Base-by-base conservation (phyloP, 2,329 filamentous ascomycete species). In the Sporothrix euskadiensis region DNA sequence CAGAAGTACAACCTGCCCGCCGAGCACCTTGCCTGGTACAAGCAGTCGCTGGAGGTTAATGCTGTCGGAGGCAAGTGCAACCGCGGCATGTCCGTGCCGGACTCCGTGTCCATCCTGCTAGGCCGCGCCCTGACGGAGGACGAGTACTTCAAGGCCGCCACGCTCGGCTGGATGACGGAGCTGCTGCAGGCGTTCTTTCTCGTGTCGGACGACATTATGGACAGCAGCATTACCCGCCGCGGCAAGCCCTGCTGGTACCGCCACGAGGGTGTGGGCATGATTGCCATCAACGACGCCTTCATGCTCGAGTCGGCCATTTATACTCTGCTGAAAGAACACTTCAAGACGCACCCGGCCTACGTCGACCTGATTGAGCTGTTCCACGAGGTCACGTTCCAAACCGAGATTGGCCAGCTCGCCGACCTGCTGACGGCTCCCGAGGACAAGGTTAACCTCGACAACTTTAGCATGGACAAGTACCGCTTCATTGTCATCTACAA, bases 401-500 rank as follows among this genome's bases (percentile, higher is more conserved):
- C 96, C 74, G 96, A 99, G 85, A 87, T 98, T 74, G 96, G 96
- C 77, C 96, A 99, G 87, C 87, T 94, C 73, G 97, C 94, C 83
- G 96, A 99, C 82, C 87, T 99, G 76, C 89, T 98, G 81, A 99
- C 96, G 65, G 96, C 96, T 52, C 96, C 96, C 57, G 96, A 99
- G 85, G 94, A 98, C 82, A 87, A 91, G 75, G 92, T 98, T 80
- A 90, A 98, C 84, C 90, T 99, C 76, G 87, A 93, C 87, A 97
- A 97, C 86, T 99, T 99, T 88, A 94, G 90, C 82, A 87, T 98
- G 83, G 88, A 94, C 75, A 99, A 97, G 88, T 97, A 97, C 87
- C 90, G 87, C 79, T 99, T 98, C 88, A 99, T 99, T 80, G 96
- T 99, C 85, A 93, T 97, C 84, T 98, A 97, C 90, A 99, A 99